Evolutionary conservation across 805 yeast genomes (phyloP).

Genomic region (Torulaspora franciscae): DNA sequence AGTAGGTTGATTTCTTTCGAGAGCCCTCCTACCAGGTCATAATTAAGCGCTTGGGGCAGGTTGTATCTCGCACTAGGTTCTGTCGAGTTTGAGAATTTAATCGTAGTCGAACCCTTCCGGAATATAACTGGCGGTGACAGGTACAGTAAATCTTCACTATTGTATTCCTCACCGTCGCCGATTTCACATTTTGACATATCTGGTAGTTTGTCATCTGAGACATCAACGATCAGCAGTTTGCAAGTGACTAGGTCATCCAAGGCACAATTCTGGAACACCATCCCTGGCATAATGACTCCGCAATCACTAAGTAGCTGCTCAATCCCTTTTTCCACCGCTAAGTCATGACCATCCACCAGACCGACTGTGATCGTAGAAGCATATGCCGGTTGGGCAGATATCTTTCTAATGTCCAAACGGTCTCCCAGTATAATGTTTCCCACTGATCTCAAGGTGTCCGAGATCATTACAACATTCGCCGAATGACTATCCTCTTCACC

Average conservation of each 20-base stretch:
- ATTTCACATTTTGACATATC: constrained; percentile 40
- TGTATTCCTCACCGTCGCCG: constrained; percentile 18
- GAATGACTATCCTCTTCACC: constrained; percentile 36
- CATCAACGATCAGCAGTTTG: constrained; percentile 24
- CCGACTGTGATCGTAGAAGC: constrained; percentile 39
- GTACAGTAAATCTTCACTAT: constrained; percentile 21
- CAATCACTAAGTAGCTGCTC: constrained; percentile 46
- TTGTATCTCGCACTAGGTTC: constrained; percentile 39
- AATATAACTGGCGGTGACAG: constrained; percentile 48
- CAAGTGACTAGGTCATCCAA: constrained; percentile 12
- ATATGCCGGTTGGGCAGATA: constrained; percentile 45
- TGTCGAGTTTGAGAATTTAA: constrained; percentile 23
- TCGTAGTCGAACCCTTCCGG: constrained; percentile 34
- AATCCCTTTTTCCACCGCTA: constrained; percentile 31
- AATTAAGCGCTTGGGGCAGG: constrained; percentile 43
- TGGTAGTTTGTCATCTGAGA: constrained; percentile 36
- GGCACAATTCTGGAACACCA: constrained; percentile 32
- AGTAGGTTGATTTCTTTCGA: constrained; percentile 54
- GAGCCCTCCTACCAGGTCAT: constrained; percentile 73
- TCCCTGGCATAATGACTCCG: constrained; percentile 60
- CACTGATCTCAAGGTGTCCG: constrained; percentile 42
- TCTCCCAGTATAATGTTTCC: constrained; percentile 48
- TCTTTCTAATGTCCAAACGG: constrained; percentile 44
- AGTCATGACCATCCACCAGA: constrained; percentile 19
- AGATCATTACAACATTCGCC: constrained; percentile 44